Percentiles rank a stretch among this genome's conserved stretches.
Evolutionary conservation across 805 yeast species (phyloP).

Genomic region (Metschnikowia orientalis): DNA sequence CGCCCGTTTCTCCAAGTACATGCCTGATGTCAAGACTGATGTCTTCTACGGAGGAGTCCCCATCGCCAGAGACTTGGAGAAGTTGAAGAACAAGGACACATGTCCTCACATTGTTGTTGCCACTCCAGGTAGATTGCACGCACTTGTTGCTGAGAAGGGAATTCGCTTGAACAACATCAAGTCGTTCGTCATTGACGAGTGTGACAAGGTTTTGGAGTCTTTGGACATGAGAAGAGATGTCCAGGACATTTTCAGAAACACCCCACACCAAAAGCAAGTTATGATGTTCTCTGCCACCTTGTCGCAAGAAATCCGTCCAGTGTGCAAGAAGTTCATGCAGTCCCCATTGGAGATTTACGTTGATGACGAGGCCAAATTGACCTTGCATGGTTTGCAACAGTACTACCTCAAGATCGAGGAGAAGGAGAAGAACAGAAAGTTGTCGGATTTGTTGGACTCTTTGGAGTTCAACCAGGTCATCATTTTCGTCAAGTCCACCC

Average conservation of each 20-base stretch:
- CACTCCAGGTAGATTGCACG: constrained; percentile 96
- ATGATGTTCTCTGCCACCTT: constrained; percentile 99
- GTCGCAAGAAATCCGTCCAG: constrained; percentile 89
- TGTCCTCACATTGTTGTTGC: constrained; percentile 97
- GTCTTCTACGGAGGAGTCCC: constrained; percentile 97
- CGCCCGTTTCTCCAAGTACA: constrained; percentile 94
- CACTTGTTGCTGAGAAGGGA: constrained; percentile 86
- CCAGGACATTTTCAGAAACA: constrained; percentile 94
- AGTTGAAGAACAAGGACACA: constrained; percentile 85
- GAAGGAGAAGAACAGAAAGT: constrained; percentile 86
- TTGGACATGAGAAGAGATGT: constrained; percentile 97
- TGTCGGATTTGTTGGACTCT: constrained; percentile 87
- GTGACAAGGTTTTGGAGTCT: constrained; percentile 94
- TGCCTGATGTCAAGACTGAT: constrained; percentile 96
- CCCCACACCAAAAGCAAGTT: constrained; percentile 98
- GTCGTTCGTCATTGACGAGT: constrained; percentile 94
- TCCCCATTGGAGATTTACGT: constrained; percentile 96
- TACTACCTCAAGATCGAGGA: constrained; percentile 87
- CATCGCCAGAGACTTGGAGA: constrained; percentile 77
- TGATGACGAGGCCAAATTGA: constrained; percentile 95
- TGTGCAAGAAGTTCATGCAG: constrained; percentile 97
- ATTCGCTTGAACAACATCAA: constrained; percentile 84
- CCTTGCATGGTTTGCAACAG: constrained; percentile 97
- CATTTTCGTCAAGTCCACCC: constrained; percentile 87
- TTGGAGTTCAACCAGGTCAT: constrained; percentile 98